Percentiles rank a stretch among this genome's conserved stretches.
Conservation (phyloP, 2,329 filamentous ascomycete species). For the Fusarium sp. region DNA sequence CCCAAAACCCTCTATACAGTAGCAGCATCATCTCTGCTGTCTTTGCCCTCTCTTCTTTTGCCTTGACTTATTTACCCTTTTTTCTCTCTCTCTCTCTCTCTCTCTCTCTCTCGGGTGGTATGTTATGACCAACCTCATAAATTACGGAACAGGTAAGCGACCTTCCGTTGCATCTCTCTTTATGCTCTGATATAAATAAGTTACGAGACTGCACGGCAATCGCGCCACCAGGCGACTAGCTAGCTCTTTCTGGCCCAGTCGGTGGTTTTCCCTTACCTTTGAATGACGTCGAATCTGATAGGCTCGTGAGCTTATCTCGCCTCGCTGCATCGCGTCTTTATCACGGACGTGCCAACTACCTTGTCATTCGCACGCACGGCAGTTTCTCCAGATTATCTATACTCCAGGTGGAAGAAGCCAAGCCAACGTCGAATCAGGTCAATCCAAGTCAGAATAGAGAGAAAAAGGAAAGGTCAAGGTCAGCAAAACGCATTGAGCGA, state of each 20-base stretch:
- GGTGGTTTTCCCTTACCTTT: constrained; percentile 40
- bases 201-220: constrained; percentile 13
- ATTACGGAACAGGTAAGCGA: constrained; percentile 6
- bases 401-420: constrained; percentile 5
- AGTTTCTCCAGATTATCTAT: constrained; percentile 30
- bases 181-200: constrained; percentile 20
- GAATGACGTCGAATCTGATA: constrained; percentile 68
- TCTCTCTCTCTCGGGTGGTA: background rate
- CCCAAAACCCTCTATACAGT: background rate
- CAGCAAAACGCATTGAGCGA: constrained; percentile 20
- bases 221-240: constrained; percentile 37
- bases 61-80: constrained; percentile 20
- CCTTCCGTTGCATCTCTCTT: constrained; percentile 2
- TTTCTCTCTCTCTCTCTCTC: constrained; percentile 12
- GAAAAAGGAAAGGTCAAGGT: constrained; percentile 10
- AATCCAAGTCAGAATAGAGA: constrained; percentile 5
- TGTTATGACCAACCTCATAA: constrained; percentile 17
- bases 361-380: constrained; percentile 14
- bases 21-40: constrained; percentile 22
- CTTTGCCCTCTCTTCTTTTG: constrained; percentile 19
- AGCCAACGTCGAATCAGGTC: constrained; percentile 29
- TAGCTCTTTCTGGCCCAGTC: constrained; percentile 30
- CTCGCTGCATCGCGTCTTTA: constrained; percentile 18
- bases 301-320: constrained; percentile 68
- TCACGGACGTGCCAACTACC: background rate